These are phyloP conservation scores for Annulohypoxylon truncatum DNA, from an alignment of 2,329 filamentous ascomycete genomes.

Conservation along the genomic window DNA sequence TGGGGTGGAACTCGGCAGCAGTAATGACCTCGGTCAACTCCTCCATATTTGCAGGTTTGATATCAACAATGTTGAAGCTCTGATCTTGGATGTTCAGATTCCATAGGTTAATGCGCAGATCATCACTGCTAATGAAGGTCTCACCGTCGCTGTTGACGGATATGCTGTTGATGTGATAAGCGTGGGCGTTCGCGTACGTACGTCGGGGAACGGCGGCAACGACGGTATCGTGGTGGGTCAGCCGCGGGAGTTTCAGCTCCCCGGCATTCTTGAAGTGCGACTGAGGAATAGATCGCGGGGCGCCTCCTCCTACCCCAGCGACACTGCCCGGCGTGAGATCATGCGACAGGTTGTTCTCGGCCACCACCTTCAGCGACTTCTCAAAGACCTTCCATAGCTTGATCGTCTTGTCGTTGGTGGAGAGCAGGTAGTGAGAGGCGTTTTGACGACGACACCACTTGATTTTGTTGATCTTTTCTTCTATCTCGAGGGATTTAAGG, in stretches of 20 bases:
- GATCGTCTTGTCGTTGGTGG: constrained; percentile 99
- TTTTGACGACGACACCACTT: constrained; percentile 99
- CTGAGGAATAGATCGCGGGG: constrained; percentile 76
- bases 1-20: constrained; percentile 95
- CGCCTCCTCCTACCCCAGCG: constrained; percentile 77
- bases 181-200: constrained; percentile 97
- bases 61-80: constrained; percentile 99
- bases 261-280: constrained; percentile 81
- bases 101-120: constrained; percentile 97
- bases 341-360: constrained; percentile 97
- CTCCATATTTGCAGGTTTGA: constrained; percentile 99
- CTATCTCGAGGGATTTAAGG: constrained; percentile 97
- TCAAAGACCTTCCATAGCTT: constrained; percentile 99
- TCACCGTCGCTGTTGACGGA: constrained; percentile 99
- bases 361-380: constrained; percentile 98
- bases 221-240: constrained; percentile 98
- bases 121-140: constrained; percentile 99
- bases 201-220: constrained; percentile 95
- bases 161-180: constrained; percentile 99
- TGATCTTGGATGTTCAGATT: constrained; percentile 99
- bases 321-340: constrained; percentile 84
- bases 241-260: constrained; percentile 90
- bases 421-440: constrained; percentile 96
- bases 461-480: constrained; percentile 99
- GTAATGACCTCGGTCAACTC: constrained; percentile 99